Conservation (phyloP, 129 eudicot genomes). For the Pseudognaphalium luteoalbum region DNA sequence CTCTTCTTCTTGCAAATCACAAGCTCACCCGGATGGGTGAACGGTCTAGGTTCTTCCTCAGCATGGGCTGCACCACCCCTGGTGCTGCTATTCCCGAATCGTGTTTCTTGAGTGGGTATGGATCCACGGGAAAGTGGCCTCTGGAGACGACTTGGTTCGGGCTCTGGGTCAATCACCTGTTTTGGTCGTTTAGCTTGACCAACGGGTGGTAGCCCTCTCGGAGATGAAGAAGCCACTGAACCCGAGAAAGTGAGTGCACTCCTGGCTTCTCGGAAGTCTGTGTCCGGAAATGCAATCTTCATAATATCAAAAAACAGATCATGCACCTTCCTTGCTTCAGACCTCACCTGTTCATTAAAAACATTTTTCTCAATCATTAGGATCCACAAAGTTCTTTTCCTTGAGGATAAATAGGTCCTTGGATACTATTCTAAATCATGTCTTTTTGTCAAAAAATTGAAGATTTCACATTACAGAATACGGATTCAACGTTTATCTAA, state of each 20-base stretch:
- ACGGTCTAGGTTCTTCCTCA: constrained; percentile 51
- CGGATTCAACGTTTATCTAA: not conserved
- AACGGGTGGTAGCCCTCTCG: constrained; percentile 41
- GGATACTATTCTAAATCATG: not conserved
- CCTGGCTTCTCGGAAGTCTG: constrained; percentile 82
- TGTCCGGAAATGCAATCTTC: constrained; percentile 68
- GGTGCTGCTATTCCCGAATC: constrained; percentile 49
- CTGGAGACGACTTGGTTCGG: constrained; percentile 42
- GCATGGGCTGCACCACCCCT: constrained; percentile 33
- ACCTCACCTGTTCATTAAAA: constrained; percentile 60
- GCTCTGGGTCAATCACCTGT: constrained; percentile 45
- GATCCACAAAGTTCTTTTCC: not conserved
- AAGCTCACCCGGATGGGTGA: constrained; percentile 93
- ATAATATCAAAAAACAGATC: constrained; percentile 83
- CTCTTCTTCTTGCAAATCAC: constrained; percentile 94
- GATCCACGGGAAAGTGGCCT: constrained; percentile 56
- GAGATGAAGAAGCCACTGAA: constrained; percentile 48
- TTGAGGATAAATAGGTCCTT: no score
- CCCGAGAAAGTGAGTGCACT: constrained; percentile 65
- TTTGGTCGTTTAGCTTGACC: constrained; percentile 61
- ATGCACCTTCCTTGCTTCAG: constrained; percentile 91
- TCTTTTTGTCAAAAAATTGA: not conserved
- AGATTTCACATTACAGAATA: constrained; percentile 1
- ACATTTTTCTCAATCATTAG: not conserved
- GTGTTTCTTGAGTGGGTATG: constrained; percentile 51